A percentile compares a stretch with the other conserved stretches of the same genome.
Evolutionary conservation across 805 yeast genomes (phyloP).

Genomic region (Ogataea philodendri): DNA sequence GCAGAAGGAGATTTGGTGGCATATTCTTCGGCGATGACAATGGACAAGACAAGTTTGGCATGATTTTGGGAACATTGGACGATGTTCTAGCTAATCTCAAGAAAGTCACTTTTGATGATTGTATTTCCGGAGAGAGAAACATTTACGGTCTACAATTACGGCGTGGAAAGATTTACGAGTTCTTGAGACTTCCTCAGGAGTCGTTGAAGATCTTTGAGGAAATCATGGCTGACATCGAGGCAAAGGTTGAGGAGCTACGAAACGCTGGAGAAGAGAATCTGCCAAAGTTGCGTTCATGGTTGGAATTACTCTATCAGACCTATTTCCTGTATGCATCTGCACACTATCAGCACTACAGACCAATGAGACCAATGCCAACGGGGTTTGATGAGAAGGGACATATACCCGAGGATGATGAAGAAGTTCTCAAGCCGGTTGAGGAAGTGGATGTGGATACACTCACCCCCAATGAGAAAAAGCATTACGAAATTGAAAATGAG

Average conservation of each 20-base stretch:
- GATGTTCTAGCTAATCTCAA: constrained; percentile 68
- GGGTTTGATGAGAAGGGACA: constrained; percentile 31
- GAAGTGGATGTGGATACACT: constrained; percentile 27
- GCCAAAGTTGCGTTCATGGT: constrained; percentile 44
- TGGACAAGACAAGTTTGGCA: constrained; percentile 14
- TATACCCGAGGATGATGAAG: constrained; percentile 24
- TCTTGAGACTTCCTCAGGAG: constrained; percentile 44
- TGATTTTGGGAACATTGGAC: constrained; percentile 50
- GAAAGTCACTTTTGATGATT: constrained; percentile 49
- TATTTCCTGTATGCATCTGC: constrained; percentile 77
- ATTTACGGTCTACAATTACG: constrained; percentile 47
- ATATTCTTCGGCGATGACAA: constrained; percentile 9
- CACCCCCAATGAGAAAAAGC: constrained; percentile 25
- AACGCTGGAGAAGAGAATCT: constrained; percentile 12
- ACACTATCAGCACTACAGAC: constrained; percentile 54
- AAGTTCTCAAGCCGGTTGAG: constrained; percentile 21
- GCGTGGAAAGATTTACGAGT: constrained; percentile 70
- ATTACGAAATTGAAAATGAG: constrained; percentile 47
- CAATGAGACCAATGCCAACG: constrained; percentile 34
- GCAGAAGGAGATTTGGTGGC: constrained; percentile 8
- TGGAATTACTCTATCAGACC: constrained; percentile 68
- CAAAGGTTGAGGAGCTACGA: constrained; percentile 19
- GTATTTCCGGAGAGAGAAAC: constrained; percentile 48
- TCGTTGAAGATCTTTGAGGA: constrained; percentile 49
- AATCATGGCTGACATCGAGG: constrained; percentile 37